Evolutionary conservation across 345 rosid genomes (phyloP).

Genomic region (Viola odorata): DNA sequence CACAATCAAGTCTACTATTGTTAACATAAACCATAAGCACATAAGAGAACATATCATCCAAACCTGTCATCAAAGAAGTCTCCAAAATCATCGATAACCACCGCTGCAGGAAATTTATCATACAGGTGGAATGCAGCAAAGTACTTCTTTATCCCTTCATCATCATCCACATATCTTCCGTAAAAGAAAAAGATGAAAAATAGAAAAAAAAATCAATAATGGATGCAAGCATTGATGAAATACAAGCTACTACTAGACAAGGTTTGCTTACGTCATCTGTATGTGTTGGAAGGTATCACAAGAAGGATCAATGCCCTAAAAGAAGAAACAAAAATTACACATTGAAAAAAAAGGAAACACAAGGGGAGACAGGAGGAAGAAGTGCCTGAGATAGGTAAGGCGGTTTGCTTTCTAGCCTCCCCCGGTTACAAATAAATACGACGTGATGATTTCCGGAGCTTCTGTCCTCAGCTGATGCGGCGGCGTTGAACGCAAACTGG

Average conservation of each 20-base stretch:
- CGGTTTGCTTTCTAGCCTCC: constrained; percentile 52
- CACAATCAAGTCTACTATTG: background rate
- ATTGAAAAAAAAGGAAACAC: background rate
- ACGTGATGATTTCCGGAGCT: constrained; percentile 23
- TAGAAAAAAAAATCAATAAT: background rate
- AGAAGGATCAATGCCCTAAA: constrained; percentile 60
- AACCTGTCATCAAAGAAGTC: constrained; percentile 64
- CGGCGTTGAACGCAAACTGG: constrained; percentile 65
- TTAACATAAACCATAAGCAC: too few species aligned
- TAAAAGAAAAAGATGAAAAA: constrained; percentile 1
- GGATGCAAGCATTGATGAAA: background rate
- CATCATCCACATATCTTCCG: constrained; percentile 74
- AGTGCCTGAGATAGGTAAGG: constrained; percentile 68
- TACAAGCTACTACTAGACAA: background rate
- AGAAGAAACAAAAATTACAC: background rate
- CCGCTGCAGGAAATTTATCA: constrained; percentile 42
- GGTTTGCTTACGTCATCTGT: constrained; percentile 60
- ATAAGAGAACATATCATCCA: background rate
- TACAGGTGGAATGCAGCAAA: constrained; percentile 86
- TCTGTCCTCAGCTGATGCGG: constrained; percentile 11
- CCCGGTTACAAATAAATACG: constrained; percentile 66
- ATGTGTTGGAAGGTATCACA: constrained; percentile 54
- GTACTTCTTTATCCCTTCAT: constrained; percentile 66
- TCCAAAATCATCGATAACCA: constrained; percentile 74
- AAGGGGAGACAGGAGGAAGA: background rate